Evolutionary conservation across 2,329 filamentous ascomycete species (phyloP), one percentile per base, ranked within the genome.

Genomic region (Pseudogymnoascus sp.): DNA sequence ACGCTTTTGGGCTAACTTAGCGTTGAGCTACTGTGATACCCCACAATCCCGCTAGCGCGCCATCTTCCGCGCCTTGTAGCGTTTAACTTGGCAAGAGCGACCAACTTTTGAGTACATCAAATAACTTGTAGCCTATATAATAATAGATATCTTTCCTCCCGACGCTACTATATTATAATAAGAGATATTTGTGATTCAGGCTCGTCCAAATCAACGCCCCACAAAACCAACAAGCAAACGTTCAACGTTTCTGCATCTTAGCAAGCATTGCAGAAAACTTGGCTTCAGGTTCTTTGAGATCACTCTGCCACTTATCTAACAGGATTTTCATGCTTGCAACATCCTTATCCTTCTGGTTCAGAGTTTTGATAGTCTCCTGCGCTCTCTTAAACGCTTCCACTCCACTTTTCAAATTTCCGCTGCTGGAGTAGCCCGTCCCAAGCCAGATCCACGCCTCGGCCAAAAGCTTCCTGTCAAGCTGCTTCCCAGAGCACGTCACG

Each of bases 1-100:
- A 56, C 50, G 50, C 50, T 56, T 56, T 33, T 56, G 21, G 50
- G 29, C 50, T 56, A 56, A 56, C 29, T 19, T 56, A 33, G 50
- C 50, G 50, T 56, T 33, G 26, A 33, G 50, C n/a, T 19, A 33
- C 50, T 56, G 50, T 56, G 13, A 33, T 33, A 33, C 50, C 46
- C 50, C 50, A 56, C 50, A 56, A 33, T 13, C n/a, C 2, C 50
- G 29, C n/a, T 56, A 56, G 29, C 50, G 50, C 50, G 33, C 29
- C n/a, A 33, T 11, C 26, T 50, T 50, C 44, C 13, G 7, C 2
- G 7, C 5, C 19, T 17, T 56, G 10, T 26, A 19, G 29, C 10
- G 15, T 50, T 1, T 10, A 56, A 56, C 23, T 50, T 29, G 50
- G 50, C 29, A 56, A 33, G 50, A 56, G 33, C 4, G n/a, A 33